These are phyloP conservation scores for Pterula multifida DNA, from an alignment of 1,284 basidiomycete genomes.

Conservation along the genomic window DNA sequence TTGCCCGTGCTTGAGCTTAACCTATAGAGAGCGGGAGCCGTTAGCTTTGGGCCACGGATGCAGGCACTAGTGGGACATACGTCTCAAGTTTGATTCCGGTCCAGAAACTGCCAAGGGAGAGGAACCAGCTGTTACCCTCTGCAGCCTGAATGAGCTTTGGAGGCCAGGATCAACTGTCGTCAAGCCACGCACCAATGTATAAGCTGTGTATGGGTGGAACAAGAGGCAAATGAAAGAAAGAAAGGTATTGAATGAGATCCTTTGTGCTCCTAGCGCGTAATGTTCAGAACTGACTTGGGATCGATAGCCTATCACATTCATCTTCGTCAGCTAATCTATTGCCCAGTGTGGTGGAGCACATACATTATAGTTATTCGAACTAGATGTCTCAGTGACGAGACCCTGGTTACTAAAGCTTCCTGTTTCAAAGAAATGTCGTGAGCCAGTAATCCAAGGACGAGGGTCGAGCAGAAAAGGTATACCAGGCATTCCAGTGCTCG, in stretches of 20 bases:
- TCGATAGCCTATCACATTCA: conserved; percentile 33
- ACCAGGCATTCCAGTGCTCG: conserved; percentile 31
- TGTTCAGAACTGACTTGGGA: conserved; percentile 29
- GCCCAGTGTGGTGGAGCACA: conserved; percentile 9
- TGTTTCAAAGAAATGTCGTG: conserved; percentile 9
- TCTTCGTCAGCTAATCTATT: conserved; percentile 3
- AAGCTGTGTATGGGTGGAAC: too few relatives aligned
- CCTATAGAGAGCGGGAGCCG: conserved; percentile 6
- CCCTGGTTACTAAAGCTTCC: conserved; percentile 36
- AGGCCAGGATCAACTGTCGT: too few relatives aligned
- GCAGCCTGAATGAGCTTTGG: too few relatives aligned
- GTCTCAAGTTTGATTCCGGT: conserved; percentile 30
- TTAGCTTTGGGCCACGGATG: neutral
- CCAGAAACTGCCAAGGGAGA: conserved; percentile 41
- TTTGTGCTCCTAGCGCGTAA: conserved; percentile 9
- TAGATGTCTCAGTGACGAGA: conserved; percentile 32
- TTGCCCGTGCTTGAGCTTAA: conserved; percentile 31
- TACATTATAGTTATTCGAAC: conserved; percentile 35
- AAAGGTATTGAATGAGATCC: conserved; percentile 21
- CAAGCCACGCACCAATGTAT: too few relatives aligned
- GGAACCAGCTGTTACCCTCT: conserved; percentile 28
- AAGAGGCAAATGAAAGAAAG: neutral
- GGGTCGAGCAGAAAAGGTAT: conserved; percentile 3
- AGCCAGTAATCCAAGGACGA: neutral
- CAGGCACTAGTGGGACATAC: conserved; percentile 13